These are phyloP conservation scores for Dictyophora rubrovolvata DNA, from an alignment of 768 basidiomycete genomes.

Conservation along the genomic window DNA sequence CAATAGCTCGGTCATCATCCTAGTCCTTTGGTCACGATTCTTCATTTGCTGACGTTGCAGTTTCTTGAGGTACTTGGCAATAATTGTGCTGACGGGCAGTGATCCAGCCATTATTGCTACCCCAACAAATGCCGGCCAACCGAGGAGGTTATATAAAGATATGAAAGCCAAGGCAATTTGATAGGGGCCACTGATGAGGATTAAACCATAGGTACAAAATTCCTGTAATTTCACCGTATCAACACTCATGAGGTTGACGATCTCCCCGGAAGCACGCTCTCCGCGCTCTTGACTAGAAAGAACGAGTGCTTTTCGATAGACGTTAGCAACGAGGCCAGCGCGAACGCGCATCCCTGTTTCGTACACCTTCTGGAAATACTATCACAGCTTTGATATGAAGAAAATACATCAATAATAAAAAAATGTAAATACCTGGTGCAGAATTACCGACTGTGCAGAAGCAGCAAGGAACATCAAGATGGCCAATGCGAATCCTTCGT, in stretches of 20 bases:
- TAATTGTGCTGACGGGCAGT: slow-evolving; percentile 61
- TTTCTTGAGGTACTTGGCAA: slow-evolving; percentile 58
- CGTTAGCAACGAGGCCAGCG: slow-evolving; percentile 74
- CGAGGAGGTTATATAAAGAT: slow-evolving; percentile 80
- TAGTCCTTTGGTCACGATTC: slow-evolving; percentile 73
- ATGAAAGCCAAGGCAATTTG: slow-evolving; percentile 88
- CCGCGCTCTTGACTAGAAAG: slow-evolving; percentile 79
- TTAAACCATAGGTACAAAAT: slow-evolving; percentile 73
- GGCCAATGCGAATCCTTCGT: slow-evolving; percentile 71
- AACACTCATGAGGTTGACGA: slow-evolving; percentile 90
- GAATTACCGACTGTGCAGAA: slow-evolving; percentile 63
- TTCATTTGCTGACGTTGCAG: slow-evolving; percentile 92
- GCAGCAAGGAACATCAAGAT: slow-evolving; percentile 72
- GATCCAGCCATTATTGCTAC: slow-evolving; percentile 83
- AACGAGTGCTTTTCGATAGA: slow-evolving; percentile 79
- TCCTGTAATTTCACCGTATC: slow-evolving; percentile 74
- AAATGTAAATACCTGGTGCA: slow-evolving; percentile 55
- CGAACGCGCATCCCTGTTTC: slow-evolving; percentile 91
- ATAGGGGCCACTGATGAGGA: slow-evolving; percentile 76
- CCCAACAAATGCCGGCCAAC: slow-evolving; percentile 86
- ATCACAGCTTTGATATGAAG: background rate
- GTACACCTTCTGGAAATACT: slow-evolving; percentile 82
- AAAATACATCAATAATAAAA: background rate
- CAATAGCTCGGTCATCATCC: slow-evolving; percentile 89
- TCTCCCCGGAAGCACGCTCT: slow-evolving; percentile 73